A percentile compares a stretch with the other conserved stretches of the same genome.
Evolutionary conservation across 2,329 filamentous ascomycete species (phyloP).

Genomic region (Ophiostoma ips): DNA sequence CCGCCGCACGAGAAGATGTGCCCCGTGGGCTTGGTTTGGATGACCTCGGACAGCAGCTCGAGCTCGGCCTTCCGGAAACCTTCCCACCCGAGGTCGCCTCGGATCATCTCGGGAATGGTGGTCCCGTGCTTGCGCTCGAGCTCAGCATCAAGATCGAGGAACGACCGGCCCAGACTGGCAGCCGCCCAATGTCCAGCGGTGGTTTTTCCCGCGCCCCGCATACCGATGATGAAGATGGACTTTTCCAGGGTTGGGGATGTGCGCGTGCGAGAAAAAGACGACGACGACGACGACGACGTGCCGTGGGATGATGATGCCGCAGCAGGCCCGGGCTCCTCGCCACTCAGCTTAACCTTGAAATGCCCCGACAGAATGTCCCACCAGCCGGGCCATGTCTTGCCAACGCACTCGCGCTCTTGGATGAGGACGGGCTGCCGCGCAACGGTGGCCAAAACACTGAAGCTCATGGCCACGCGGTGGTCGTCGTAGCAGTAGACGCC

Average conservation of each 20-base stretch:
- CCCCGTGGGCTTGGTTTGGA: constrained; percentile 59
- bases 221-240: constrained; percentile 89
- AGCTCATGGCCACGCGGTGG: constrained; percentile 96
- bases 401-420: constrained; percentile 80
- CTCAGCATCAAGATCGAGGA: constrained; percentile 79
- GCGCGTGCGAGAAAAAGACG: constrained; percentile 18
- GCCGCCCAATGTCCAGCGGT: constrained; percentile 82
- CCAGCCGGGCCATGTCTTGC: constrained; percentile 98
- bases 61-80: constrained; percentile 73
- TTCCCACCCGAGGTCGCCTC: constrained; percentile 61
- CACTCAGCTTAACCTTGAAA: constrained; percentile 65
- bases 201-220: constrained; percentile 94
- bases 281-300: constrained; percentile 1
- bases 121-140: constrained; percentile 61
- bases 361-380: constrained; percentile 77
- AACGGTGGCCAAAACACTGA: constrained; percentile 71
- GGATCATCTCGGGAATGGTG: constrained; percentile 78
- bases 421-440: constrained; percentile 61
- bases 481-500: constrained; percentile 91
- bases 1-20: constrained; percentile 89
- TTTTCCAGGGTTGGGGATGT: constrained; percentile 24
- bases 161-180: constrained; percentile 56
- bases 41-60: constrained; percentile 55
- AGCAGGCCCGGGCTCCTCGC: constrained; percentile 54
- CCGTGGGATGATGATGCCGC: too few relatives aligned